These are phyloP conservation scores for Phellinidium pouzarii DNA, from an alignment of 1,284 basidiomycete genomes.

Conservation along the genomic window DNA sequence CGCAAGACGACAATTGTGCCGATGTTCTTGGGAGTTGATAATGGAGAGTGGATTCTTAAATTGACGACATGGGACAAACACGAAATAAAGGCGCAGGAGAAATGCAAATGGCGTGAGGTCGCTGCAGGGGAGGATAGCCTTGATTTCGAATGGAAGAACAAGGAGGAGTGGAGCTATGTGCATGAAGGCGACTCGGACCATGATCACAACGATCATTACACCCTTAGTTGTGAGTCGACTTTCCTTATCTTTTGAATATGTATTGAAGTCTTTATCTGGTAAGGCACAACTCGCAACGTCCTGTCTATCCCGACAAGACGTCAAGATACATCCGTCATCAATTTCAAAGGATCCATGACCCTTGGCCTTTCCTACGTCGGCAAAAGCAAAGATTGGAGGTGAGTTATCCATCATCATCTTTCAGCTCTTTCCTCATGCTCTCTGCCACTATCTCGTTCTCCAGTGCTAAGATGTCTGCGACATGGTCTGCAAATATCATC, in stretches of 20 bases:
- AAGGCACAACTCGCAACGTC: constrained; percentile 28
- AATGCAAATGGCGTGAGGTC: constrained; percentile 23
- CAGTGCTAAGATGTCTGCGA: constrained; percentile 6
- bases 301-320: constrained; percentile 26
- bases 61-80: constrained; percentile 27
- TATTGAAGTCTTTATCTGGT: not conserved
- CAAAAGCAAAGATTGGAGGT: constrained; percentile 14
- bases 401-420: not conserved
- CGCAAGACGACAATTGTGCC: constrained; percentile 29
- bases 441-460: not conserved
- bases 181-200: constrained; percentile 16
- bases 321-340: constrained; percentile 25
- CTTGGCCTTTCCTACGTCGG: constrained; percentile 22
- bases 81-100: constrained; percentile 22
- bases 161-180: constrained; percentile 18
- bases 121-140: constrained; percentile 17
- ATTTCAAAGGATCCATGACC: constrained; percentile 25
- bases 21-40: constrained; percentile 24
- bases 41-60: constrained; percentile 25
- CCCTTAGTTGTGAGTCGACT: constrained; percentile 10
- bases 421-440: not conserved
- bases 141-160: constrained; percentile 20
- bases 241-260: not conserved
- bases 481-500: constrained; percentile 13
- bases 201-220: constrained; percentile 7